Evolutionary conservation across 2,329 filamentous ascomycete species (phyloP), one percentile per base, ranked within the genome.

Genomic region (Aspergillus ochraceoroseus): DNA sequence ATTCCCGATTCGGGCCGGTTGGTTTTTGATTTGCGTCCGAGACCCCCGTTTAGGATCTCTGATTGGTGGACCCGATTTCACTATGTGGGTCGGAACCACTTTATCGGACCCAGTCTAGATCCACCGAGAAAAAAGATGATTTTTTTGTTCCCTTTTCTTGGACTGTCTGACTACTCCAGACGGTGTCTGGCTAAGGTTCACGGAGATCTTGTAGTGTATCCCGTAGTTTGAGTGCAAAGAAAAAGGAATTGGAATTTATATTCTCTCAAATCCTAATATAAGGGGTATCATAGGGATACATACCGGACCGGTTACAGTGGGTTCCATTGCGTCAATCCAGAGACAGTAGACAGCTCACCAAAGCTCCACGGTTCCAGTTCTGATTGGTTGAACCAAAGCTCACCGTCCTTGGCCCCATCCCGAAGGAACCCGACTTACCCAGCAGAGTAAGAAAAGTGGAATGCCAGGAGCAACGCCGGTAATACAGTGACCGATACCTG

Each of bases 1-100:
- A 49, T 52, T 33, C 48, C 52, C 52, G 52, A 54, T 44, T 54
- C 52, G 52, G 52, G 42, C 52, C 50, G 52, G 52, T 43, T 49
- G 33, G 44, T 41, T 20, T 32, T 20, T 35, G 41, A 39, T 43
- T 43, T 48, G 44, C 44, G 41, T 47, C 48, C 48, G 50, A 54
- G 43, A 45, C 43, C 39, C 41, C 43, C 3, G 6, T 9, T 1
- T n/a, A 8, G 3, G 1, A 2, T 2, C 25, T 12, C 1, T 43
- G 25, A 51, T 47, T 53, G 50, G 52, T 7, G 13, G 17, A 3
- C 2, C 2, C 7, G 4, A 5, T 7, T 17, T 12, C 29, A 7
- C 33, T n/a, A 37, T 41, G 52, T 48, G 49, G 46, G 32, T 3
- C 25, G 3, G 38, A 31, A 35, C 50, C 52, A 47, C 39, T 49